A percentile compares a stretch with the other conserved stretches of the same genome.
phyloP scores from a whole-genome alignment of 176 grass and related monocot genomes.

The Urochloa ruziziensis region DNA sequence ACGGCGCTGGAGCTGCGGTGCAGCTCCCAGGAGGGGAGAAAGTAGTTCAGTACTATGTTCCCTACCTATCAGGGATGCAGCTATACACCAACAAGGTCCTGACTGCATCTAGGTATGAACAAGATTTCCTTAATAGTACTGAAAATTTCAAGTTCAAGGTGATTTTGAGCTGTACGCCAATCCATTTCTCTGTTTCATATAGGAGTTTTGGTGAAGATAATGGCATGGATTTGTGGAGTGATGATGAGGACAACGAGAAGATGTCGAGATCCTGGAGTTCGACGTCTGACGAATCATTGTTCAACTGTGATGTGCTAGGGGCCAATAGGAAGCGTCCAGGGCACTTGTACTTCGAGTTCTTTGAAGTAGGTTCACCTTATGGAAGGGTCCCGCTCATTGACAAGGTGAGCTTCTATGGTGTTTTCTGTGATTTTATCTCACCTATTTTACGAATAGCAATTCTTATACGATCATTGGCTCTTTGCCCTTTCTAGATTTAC shows the following conservation, averaged over 20 bases:
- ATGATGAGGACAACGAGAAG: constrained; percentile 52
- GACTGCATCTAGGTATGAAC: constrained; percentile 48
- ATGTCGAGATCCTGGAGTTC: constrained; percentile 60
- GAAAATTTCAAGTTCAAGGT: constrained; percentile 1
- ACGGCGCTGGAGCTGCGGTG: constrained; percentile 57
- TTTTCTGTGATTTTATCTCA: background rate
- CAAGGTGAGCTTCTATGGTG: constrained; percentile 59
- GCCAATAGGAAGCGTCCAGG: constrained; percentile 45
- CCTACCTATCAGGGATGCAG: constrained; percentile 83
- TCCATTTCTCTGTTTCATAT: constrained; percentile 21
- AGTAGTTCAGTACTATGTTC: constrained; percentile 72
- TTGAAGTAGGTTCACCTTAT: constrained; percentile 78
- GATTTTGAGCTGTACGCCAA: constrained; percentile 9
- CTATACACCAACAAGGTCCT: constrained; percentile 65
- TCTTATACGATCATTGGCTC: constrained; percentile 16
- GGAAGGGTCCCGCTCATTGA: constrained; percentile 71
- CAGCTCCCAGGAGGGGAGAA: constrained; percentile 47
- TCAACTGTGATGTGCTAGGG: constrained; percentile 34
- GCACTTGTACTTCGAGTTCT: constrained; percentile 73
- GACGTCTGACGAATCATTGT: constrained; percentile 48
- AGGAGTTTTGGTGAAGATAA: constrained; percentile 66
- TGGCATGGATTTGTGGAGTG: constrained; percentile 54
- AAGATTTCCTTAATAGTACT: background rate
- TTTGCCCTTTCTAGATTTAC: constrained; percentile 50
- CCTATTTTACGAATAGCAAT: background rate